Conservation (phyloP, 192 early-diverging fungal species). For the Geosiphon pyriformis region DNA sequence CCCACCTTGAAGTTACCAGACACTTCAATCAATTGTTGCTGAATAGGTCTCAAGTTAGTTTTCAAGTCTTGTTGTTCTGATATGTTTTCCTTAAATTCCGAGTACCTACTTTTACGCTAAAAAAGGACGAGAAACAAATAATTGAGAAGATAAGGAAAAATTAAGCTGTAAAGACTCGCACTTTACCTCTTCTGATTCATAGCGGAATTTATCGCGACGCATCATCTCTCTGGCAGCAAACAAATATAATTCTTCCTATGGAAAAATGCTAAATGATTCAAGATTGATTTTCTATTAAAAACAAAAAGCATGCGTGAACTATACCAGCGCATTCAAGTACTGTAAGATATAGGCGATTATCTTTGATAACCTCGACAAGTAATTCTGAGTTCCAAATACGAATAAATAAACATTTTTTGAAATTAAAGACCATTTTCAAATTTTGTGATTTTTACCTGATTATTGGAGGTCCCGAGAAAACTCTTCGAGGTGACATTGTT, state of each 20-base stretch:
- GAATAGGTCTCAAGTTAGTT: slow-evolving; percentile 25
- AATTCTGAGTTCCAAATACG: slow-evolving; percentile 19
- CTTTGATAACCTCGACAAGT: slow-evolving; percentile 41
- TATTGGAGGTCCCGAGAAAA: slow-evolving; percentile 46
- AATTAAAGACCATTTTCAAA: neutral
- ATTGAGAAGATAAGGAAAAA: neutral
- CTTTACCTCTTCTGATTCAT: too few relatives aligned
- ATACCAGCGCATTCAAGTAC: slow-evolving; percentile 50
- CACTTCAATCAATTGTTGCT: slow-evolving; percentile 14
- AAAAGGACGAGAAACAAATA: neutral
- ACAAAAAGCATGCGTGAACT: neutral
- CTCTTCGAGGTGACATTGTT: slow-evolving; percentile 58
- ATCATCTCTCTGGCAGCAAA: slow-evolving; percentile 40
- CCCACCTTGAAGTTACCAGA: slow-evolving; percentile 34
- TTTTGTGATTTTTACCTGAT: slow-evolving; percentile 32
- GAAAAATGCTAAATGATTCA: slow-evolving; percentile 5
- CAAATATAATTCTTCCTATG: slow-evolving; percentile 44
- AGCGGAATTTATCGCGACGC: slow-evolving; percentile 27
- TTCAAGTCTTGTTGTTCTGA: neutral
- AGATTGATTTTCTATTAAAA: neutral
- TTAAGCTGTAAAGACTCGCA: neutral
- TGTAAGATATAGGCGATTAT: slow-evolving; percentile 64
- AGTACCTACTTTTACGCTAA: neutral
- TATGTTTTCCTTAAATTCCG: neutral
- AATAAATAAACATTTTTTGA: slow-evolving; percentile 5